phyloP scores from a whole-genome alignment of 345 rosid species.

The Eucalyptus cloeziana region DNA sequence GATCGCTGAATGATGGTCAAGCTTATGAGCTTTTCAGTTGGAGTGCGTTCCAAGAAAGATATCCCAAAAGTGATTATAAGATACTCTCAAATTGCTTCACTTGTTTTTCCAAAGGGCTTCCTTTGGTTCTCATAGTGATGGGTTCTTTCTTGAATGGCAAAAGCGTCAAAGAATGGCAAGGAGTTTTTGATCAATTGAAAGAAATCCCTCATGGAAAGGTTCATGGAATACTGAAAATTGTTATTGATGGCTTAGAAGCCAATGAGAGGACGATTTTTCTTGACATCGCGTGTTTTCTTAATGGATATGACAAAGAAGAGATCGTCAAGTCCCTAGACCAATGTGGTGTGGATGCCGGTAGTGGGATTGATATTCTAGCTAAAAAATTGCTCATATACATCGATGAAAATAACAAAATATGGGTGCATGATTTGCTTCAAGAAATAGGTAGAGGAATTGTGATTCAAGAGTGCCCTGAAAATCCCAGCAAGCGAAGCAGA shows the following conservation, averaged over 20 bases:
- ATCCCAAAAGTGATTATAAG: neutral
- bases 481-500: neutral
- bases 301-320: neutral
- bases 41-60: neutral
- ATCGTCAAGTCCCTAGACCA: neutral
- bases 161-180: neutral
- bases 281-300: neutral
- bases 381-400: neutral
- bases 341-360: fast-evolving
- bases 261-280: neutral
- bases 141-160: neutral
- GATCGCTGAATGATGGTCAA: neutral
- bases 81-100: neutral
- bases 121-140: neutral
- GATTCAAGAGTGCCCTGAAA: neutral
- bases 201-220: fast-evolving
- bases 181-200: fast-evolving
- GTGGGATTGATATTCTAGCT: neutral
- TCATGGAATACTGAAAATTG: neutral
- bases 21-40: neutral
- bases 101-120: neutral
- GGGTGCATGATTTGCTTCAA: neutral
- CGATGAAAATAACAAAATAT: neutral
- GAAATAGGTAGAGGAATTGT: neutral
- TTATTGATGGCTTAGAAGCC: neutral